Evolutionary conservation across 345 rosid genomes (phyloP).

Genomic region (Eucalyptus tenuipes): DNA sequence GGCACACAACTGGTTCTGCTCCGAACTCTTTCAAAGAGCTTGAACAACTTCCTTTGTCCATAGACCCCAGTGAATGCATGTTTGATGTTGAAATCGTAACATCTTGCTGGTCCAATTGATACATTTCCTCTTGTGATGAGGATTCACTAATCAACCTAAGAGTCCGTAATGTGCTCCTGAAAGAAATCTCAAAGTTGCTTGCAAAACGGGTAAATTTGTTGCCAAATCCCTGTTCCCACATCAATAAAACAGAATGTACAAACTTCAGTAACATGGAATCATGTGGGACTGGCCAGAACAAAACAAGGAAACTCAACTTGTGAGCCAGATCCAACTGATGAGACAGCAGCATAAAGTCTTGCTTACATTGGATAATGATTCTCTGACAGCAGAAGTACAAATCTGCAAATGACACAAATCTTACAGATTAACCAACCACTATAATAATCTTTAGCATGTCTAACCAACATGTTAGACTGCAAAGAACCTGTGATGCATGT

Average conservation of each 20-base stretch:
- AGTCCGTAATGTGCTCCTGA: slow-evolving; percentile 72
- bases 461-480: background rate
- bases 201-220: slow-evolving; percentile 50
- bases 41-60: background rate
- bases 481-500: background rate
- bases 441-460: background rate
- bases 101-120: slow-evolving; percentile 2
- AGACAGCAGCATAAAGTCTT: slow-evolving; percentile 22
- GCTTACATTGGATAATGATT: slow-evolving; percentile 88
- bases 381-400: slow-evolving; percentile 72
- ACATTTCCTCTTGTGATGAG: slow-evolving; percentile 3
- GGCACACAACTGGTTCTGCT: background rate
- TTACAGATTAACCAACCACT: background rate
- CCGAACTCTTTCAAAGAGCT: slow-evolving; percentile 8
- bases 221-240: slow-evolving; percentile 62
- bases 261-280: slow-evolving; percentile 3
- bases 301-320: slow-evolving; percentile 16
- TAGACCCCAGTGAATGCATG: background rate
- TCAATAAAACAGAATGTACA: background rate
- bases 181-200: slow-evolving; percentile 70
- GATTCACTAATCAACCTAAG: slow-evolving; percentile 58
- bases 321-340: slow-evolving; percentile 16
- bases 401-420: slow-evolving; percentile 36
- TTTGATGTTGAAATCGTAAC: slow-evolving; percentile 8
- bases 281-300: background rate